Conservation (phyloP, 495 filamentous ascomycete species). For the Aspergillus conjunctus region DNA sequence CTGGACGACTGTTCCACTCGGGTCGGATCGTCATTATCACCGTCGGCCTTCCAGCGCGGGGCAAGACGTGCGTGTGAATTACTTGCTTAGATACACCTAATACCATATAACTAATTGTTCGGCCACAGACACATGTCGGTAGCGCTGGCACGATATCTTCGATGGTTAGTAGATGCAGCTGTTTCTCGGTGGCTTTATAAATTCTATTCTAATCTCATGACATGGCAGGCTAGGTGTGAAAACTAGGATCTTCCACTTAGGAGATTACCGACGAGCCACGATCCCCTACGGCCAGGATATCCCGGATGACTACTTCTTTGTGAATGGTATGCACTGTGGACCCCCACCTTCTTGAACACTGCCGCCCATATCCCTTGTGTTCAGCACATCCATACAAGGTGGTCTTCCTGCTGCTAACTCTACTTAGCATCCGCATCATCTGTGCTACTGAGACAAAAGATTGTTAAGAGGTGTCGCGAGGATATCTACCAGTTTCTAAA, state of each 20-base stretch:
- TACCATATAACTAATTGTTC: constrained; percentile 17
- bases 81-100: constrained; percentile 3
- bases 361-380: background rate
- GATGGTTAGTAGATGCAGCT: constrained; percentile 64
- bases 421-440: constrained; percentile 73
- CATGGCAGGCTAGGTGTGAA: constrained; percentile 86
- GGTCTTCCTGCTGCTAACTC: constrained; percentile 13
- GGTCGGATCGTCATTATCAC: constrained; percentile 96
- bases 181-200: no score
- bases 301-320: constrained; percentile 96
- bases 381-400: background rate
- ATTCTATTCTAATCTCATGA: constrained; percentile 16
- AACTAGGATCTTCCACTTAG: constrained; percentile 94
- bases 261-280: constrained; percentile 92
- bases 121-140: constrained; percentile 82
- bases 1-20: constrained; percentile 93
- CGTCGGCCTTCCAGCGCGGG: constrained; percentile 91
- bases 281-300: constrained; percentile 84
- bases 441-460: constrained; percentile 89
- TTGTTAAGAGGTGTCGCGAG: constrained; percentile 94
- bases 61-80: constrained; percentile 76
- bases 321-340: constrained; percentile 62
- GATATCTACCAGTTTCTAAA: constrained; percentile 96
- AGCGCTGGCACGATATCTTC: constrained; percentile 89
- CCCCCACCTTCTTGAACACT: background rate